phyloP scores from a whole-genome alignment of 768 basidiomycete species.

The Lactarius quietus region DNA sequence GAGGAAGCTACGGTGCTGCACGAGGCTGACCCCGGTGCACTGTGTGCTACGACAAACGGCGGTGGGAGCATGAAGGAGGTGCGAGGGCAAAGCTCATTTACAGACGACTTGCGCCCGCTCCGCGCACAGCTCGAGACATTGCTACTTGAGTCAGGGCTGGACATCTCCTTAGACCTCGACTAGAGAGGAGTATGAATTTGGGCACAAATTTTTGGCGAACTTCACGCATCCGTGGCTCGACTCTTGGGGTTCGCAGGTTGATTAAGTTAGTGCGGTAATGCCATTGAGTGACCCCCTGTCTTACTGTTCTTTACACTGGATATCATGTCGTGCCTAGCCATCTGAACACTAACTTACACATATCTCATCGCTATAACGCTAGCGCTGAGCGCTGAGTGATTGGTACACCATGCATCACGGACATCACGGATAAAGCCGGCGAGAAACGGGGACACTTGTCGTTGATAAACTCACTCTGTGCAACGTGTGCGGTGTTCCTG shows the following conservation, averaged over 20 bases:
- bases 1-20: conserved; percentile 49
- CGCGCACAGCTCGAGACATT: conserved; percentile 8
- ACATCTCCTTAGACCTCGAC: conserved; percentile 5
- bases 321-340: not conserved
- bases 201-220: not conserved
- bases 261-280: not conserved
- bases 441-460: no score
- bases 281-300: not conserved
- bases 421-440: no score
- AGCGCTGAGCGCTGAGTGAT: no score
- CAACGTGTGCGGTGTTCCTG: no score
- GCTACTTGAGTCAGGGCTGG: conserved; percentile 5
- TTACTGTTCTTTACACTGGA: not conserved
- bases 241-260: no score
- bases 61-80: not conserved
- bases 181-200: not conserved
- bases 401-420: no score
- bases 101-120: conserved; percentile 14
- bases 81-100: not conserved
- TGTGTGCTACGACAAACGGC: not conserved
- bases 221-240: not conserved
- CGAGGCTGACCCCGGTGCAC: not conserved
- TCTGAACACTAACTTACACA: not conserved
- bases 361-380: not conserved
- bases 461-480: no score